Base-by-base conservation (phyloP, 139 green algal genomes). In the Nannochloris sp. region DNA sequence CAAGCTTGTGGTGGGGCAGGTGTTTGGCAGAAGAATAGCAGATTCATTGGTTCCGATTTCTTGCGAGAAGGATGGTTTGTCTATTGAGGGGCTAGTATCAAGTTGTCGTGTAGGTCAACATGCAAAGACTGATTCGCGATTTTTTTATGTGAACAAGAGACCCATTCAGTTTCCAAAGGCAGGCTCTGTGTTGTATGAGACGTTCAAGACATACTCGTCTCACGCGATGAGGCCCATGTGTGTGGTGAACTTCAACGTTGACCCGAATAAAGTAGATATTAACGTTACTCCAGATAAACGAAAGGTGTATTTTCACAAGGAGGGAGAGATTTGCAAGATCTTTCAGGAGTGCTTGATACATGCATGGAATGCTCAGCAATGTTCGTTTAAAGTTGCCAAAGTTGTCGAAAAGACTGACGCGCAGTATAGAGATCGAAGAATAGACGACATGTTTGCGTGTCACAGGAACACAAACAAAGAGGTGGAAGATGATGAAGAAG, bases 261-360 rank as follows among this genome's bases (percentile, higher is more conserved):
- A 66, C 2, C 27, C 16, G 2, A 53, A 70, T 64, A 36, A 69
- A 3, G 88, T 84, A 53, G 92, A 98, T 65, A 78, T 98, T 27
- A 98, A 98, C 61, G 83, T 98, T 3, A 95, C 93, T 5, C 92
- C 92, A 3, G 93, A 98, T 72, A 98, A 98, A 83, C 79, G 92
- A 29, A 86, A 83, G 50, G 84, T 95, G 29, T 81, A 89, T n/a
- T 62, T 91, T 61, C 75, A 86, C 46, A 19, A 48, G 19, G 81
- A 90, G 68, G 34, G 61, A 15, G 53, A 21, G 5, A 21, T 85
- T 10, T 37, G 90, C 37, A 73, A 84, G 61, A 67, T 66, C 0
- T 64, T 96, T 44, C 63, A 81, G 43, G 44, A 65, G n/a, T 70
- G 44, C 4, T 67, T 90, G 40, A 31, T 59, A 19, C 3, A 57